These are phyloP conservation scores for Paraphaeosphaeria minitans DNA, from an alignment of 2,329 filamentous ascomycete genomes.

Conservation along the genomic window DNA sequence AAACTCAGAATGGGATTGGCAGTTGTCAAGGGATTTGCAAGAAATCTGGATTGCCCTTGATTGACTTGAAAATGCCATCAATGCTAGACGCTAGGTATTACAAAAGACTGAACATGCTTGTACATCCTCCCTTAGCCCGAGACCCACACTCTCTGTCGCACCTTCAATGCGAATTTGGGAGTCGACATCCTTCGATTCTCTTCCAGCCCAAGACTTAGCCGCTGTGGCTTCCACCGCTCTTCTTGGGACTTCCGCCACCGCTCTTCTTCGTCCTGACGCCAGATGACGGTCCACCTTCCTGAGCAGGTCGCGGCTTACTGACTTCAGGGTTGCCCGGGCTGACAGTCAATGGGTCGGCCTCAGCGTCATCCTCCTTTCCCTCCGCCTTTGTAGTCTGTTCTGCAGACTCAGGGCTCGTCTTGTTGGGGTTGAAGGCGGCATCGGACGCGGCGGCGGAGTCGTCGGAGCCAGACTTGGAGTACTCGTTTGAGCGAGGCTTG, in stretches of 20 bases:
- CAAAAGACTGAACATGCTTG: background rate
- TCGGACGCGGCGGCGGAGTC: slow-evolving; percentile 60
- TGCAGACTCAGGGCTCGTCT: slow-evolving; percentile 70
- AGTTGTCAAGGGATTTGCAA: background rate
- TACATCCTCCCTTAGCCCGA: background rate
- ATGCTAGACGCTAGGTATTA: background rate
- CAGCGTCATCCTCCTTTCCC: slow-evolving; percentile 25
- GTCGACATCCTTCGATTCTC: background rate
- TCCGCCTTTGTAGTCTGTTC: slow-evolving; percentile 48
- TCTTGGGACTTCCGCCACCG: slow-evolving; percentile 38
- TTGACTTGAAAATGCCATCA: background rate
- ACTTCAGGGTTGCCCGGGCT: slow-evolving; percentile 66
- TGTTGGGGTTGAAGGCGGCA: slow-evolving; percentile 71
- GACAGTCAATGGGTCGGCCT: slow-evolving; percentile 56
- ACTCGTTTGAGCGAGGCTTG: slow-evolving; percentile 68
- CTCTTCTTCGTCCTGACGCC: slow-evolving; percentile 28
- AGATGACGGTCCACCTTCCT: slow-evolving; percentile 47
- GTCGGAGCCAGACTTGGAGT: slow-evolving; percentile 70
- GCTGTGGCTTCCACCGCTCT: slow-evolving; percentile 39
- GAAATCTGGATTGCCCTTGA: background rate
- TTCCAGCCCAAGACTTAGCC: slow-evolving; percentile 14
- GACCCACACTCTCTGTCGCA: too few species aligned
- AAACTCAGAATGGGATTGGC: background rate
- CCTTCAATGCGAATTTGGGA: background rate
- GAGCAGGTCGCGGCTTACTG: slow-evolving; percentile 54